These are phyloP conservation scores for Euphorbia neoarborescens DNA, from an alignment of 441 rosid species.

Conservation along the genomic window DNA sequence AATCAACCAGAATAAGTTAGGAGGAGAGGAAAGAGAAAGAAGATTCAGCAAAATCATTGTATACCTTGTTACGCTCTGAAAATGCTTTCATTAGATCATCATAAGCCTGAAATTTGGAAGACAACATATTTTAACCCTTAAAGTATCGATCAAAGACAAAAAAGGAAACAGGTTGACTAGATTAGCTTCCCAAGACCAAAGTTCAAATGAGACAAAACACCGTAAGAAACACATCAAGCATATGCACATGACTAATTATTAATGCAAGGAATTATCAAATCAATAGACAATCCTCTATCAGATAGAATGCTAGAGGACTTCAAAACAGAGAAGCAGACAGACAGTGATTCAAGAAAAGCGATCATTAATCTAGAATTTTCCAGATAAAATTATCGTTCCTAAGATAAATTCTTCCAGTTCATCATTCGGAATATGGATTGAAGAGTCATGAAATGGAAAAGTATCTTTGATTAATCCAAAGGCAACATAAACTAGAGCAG, in stretches of 20 bases:
- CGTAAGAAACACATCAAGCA: not conserved
- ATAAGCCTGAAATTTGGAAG: slow-evolving; percentile 54
- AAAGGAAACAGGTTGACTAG: not conserved
- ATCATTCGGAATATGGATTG: not conserved
- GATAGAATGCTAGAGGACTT: not conserved
- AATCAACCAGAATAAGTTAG: slow-evolving; percentile 14
- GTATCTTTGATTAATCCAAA: not conserved
- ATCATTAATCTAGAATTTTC: not conserved
- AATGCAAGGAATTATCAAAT: not conserved
- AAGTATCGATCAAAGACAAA: not conserved
- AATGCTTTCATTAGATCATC: slow-evolving; percentile 78
- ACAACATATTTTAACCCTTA: slow-evolving; percentile 3
- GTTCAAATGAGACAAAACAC: not conserved
- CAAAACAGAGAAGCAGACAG: not conserved
- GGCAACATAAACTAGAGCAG: not conserved
- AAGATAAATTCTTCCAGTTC: not conserved
- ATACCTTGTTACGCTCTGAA: slow-evolving; percentile 84
- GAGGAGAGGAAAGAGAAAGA: not conserved
- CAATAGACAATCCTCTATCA: not conserved
- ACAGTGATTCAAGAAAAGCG: not conserved
- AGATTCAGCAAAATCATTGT: no score
- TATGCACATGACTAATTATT: no score
- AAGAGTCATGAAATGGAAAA: not conserved
- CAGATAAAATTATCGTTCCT: not conserved
- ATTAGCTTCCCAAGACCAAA: not conserved